Evolutionary conservation across 306 rosid species (phyloP), one percentile per base, ranked within the genome.

Genomic region (Betula pendula): DNA sequence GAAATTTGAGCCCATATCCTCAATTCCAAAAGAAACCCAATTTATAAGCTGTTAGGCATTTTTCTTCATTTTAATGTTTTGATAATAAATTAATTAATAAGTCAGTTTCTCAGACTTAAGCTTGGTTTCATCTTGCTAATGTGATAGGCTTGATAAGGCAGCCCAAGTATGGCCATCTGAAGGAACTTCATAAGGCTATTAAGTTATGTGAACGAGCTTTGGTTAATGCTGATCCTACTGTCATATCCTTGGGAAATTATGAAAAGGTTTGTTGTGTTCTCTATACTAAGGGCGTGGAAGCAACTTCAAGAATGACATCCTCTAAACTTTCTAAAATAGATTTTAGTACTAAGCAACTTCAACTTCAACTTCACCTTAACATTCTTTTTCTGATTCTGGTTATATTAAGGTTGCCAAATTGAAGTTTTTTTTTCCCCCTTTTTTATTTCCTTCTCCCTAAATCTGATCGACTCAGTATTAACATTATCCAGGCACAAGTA

Each of bases 121-220:
- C 65, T 25, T 49, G 10, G n/a, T 49, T 22, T 43, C 20, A 56
- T 35, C 58, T 7, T 59, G 20, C 51, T 77, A 45, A 44, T 40
- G 40, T 83, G 13, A 68, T 73, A 87, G 90, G 88, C 22, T 77
- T 84, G 88, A 79, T 84, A 68, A 84, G 90, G 72, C 86, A 90
- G 82, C 98, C 97, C 1, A 94, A 94, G 77, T 87, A 85, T 75
- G 91, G 89, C 24, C 97, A 94, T 86, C 81, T 94, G 76, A 91
- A 85, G 79, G 87, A 81, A 60, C 84, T 94, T 79, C 98, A 94
- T 33, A 84, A 75, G 77, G 90, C 94, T 3, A 72, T 94, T 29
- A 90, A 90, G 73, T 82, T 77, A 59, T 85, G 93, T 27, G 98
- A 91, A 62, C 81, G 82, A 15, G 94, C 94, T 78, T 85, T 94